These are phyloP conservation scores for Candida awuae DNA, from an alignment of 805 yeast species.

Conservation along the genomic window DNA sequence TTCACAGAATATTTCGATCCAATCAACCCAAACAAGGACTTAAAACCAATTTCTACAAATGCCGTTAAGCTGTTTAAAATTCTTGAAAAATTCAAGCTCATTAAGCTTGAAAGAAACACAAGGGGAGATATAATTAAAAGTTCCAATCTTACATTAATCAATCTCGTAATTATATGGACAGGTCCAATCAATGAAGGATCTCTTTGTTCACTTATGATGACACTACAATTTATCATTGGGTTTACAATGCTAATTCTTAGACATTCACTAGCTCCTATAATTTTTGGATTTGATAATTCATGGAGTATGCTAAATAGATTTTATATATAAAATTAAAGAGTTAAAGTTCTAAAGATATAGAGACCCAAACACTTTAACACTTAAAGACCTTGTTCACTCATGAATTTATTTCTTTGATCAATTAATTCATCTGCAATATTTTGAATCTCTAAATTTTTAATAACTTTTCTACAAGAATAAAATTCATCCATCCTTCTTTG, in stretches of 20 bases:
- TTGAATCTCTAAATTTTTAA: conserved; percentile 66
- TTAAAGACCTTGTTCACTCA: conserved; percentile 19
- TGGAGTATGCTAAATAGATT: conserved; percentile 30
- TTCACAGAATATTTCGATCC: conserved; percentile 33
- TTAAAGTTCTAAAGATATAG: too few species aligned
- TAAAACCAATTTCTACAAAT: conserved; percentile 20
- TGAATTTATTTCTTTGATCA: conserved; percentile 36
- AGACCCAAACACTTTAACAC: too few species aligned
- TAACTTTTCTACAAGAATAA: conserved; percentile 48
- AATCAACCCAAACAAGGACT: conserved; percentile 21
- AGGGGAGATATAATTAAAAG: conserved; percentile 32
- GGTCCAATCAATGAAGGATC: conserved; percentile 87
- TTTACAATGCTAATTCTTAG: conserved; percentile 58
- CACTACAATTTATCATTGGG: conserved; percentile 60
- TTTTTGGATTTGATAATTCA: conserved; percentile 85
- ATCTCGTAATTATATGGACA: conserved; percentile 70
- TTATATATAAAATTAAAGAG: conserved; percentile 8
- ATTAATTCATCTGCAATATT: conserved; percentile 58
- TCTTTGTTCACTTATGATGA: conserved; percentile 53
- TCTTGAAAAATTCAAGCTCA: conserved; percentile 42
- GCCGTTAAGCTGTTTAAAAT: conserved; percentile 33
- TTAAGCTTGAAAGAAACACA: conserved; percentile 32
- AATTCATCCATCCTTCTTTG: conserved; percentile 63
- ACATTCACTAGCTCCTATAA: conserved; percentile 76
- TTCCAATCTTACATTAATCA: conserved; percentile 83